These are phyloP conservation scores for Phytophthora multivora DNA, from an alignment of 352 stramenopile species.

Conservation along the genomic window DNA sequence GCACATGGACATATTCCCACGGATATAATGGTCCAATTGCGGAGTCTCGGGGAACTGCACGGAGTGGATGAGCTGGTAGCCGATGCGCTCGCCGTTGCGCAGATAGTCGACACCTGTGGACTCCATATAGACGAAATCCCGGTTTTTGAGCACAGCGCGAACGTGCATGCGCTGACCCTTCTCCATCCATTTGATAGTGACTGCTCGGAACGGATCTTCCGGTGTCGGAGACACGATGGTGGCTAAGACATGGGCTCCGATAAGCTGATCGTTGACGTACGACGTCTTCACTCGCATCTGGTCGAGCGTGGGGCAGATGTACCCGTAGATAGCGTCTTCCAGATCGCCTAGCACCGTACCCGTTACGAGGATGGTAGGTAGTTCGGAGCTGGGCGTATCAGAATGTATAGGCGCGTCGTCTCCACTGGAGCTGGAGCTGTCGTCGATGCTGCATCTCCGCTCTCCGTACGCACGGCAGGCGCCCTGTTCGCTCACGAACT, in stretches of 20 bases:
- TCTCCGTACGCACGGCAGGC: constrained; percentile 47
- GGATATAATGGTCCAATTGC: constrained; percentile 35
- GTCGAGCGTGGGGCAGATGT: constrained; percentile 37
- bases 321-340: constrained; percentile 55
- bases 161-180: constrained; percentile 40
- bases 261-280: constrained; percentile 48
- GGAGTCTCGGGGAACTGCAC: constrained; percentile 50
- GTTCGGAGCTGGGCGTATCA: constrained; percentile 30
- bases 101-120: constrained; percentile 47
- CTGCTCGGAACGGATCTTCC: constrained; percentile 39
- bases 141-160: constrained; percentile 47
- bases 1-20: constrained; percentile 56
- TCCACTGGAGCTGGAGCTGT: constrained; percentile 27
- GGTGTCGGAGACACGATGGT: constrained; percentile 41
- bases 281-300: constrained; percentile 47
- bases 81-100: constrained; percentile 50
- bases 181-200: constrained; percentile 60
- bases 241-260: constrained; percentile 47
- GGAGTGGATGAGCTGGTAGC: constrained; percentile 61
- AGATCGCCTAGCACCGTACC: constrained; percentile 48
- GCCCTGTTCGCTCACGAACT: constrained; percentile 46
- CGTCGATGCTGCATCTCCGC: constrained; percentile 24
- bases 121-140: constrained; percentile 62
- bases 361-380: constrained; percentile 33
- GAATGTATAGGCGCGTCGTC: constrained; percentile 28